Evolutionary conservation across 495 filamentous ascomycete species (phyloP).

Genomic region (Hyaloscypha bicolor): DNA sequence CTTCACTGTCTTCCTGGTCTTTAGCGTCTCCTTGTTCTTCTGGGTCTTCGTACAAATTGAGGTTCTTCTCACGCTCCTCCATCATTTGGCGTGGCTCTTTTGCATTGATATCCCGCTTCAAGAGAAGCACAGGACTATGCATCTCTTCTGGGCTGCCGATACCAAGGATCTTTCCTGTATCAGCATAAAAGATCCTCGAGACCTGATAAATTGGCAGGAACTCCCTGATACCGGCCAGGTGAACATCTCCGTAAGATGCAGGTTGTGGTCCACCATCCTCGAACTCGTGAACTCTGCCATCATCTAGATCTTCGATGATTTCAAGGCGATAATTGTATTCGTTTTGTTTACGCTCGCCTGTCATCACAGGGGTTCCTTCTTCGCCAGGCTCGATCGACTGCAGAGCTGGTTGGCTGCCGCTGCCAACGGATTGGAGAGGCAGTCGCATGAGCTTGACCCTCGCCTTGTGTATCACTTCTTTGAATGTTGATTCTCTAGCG

Average conservation of each 20-base stretch:
- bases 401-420: slow-evolving; percentile 1
- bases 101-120: slow-evolving; percentile 84
- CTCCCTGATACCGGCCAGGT: slow-evolving; percentile 77
- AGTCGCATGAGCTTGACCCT: slow-evolving; percentile 65
- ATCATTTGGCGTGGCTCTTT: slow-evolving; percentile 52
- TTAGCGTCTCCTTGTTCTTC: slow-evolving; percentile 7
- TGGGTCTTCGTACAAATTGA: slow-evolving; percentile 27
- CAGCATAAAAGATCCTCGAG: slow-evolving; percentile 96
- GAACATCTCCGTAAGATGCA: slow-evolving; percentile 68
- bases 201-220: slow-evolving; percentile 87
- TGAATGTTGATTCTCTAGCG: slow-evolving; percentile 73
- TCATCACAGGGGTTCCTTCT: slow-evolving; percentile 15
- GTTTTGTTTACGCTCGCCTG: slow-evolving; percentile 38
- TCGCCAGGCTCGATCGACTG: slow-evolving; percentile 11
- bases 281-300: slow-evolving; percentile 82
- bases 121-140: slow-evolving; percentile 82
- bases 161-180: slow-evolving; percentile 92
- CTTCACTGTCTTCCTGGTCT: slow-evolving; percentile 24
- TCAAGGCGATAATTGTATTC: slow-evolving; percentile 90
- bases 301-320: slow-evolving; percentile 90
- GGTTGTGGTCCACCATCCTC: slow-evolving; percentile 67
- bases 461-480: slow-evolving; percentile 96
- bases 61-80: slow-evolving; percentile 21
- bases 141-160: slow-evolving; percentile 74
- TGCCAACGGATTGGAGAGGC: slow-evolving; percentile 13